Evolutionary conservation across 345 rosid species (phyloP), one percentile per base, ranked within the genome.

Genomic region (Turnera subulata): DNA sequence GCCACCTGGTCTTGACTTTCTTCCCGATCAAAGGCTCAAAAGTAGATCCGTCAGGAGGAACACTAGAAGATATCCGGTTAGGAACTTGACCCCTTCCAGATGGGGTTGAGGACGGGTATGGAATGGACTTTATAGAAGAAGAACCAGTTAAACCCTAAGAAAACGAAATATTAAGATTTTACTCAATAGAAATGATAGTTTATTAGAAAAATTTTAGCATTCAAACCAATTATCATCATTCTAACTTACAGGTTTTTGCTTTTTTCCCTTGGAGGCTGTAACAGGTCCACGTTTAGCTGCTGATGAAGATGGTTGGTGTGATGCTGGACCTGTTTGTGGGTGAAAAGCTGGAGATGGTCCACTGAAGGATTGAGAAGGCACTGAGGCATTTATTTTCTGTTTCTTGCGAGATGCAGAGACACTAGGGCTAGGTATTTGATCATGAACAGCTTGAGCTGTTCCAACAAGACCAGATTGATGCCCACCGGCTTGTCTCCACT

Each of bases 1-100:
- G 97, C 97, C 97, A 89, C 62, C 81, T 80, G 43, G 92, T 90
- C 80, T 74, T 80, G 56, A 86, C 95, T 79, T 74, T 78, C 76
- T 62, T 83, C 58, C 95, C 95, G 58, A 90, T 29, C 53, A 80
- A 68, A 59, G 80, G 69, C 51, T 81, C 78, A 58, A 70, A 69
- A 10, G 72, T 65, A 53, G 69, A 73, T 64, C 75, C 83, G 26
- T 82, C 83, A 38, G 78, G 55, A 53, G 73, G 62, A 44, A 56
- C 48, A 65, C 81, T 81, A 16, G 84, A 67, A 52, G 89, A 74
- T 38, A 58, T 39, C 59, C 97, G 78, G 64, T 82, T 80, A 70
- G 68, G 65, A 64, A 55, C 73, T 69, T 73, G 86, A 66, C 82
- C 84, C 75, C 88, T 75, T 37, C 78, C 83, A 72, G 74, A 66